Percentiles rank a stretch among this genome's conserved stretches.
These are phyloP conservation scores for Bipolaris zeicola DNA, from an alignment of 2,329 filamentous ascomycete genomes.

Conservation along the genomic window DNA sequence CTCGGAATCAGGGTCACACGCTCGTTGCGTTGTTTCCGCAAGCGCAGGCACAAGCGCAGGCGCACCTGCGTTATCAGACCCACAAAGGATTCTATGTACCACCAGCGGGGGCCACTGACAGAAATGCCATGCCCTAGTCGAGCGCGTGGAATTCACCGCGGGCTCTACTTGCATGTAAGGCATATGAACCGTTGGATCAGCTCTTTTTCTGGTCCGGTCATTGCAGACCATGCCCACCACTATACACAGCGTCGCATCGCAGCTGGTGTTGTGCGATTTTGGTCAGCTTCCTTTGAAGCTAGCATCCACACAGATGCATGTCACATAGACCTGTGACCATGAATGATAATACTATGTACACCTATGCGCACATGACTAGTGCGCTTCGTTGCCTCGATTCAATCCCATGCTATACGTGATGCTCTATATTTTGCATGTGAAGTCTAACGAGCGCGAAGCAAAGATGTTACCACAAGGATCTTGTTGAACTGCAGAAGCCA, in stretches of 20 bases:
- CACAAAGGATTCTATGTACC: not conserved
- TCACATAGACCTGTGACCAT: not conserved
- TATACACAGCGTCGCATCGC: not conserved
- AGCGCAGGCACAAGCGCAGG: not conserved
- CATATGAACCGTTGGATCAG: not conserved
- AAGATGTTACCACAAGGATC: not conserved
- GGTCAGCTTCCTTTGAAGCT: not conserved
- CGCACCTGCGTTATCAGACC: not conserved
- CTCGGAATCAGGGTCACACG: not conserved
- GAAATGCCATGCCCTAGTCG: not conserved
- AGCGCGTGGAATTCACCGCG: not conserved
- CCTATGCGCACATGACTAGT: constrained; percentile 3
- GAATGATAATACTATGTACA: not conserved
- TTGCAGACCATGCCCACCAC: not conserved
- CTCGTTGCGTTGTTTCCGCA: not conserved
- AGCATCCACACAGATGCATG: not conserved
- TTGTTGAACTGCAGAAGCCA: not conserved
- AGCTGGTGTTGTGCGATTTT: not conserved
- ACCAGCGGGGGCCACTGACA: not conserved
- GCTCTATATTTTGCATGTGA: not conserved
- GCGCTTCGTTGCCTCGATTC: not conserved
- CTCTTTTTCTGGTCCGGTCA: not conserved
- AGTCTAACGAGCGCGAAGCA: not conserved
- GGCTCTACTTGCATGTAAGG: not conserved
- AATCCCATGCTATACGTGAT: not conserved